Base-by-base conservation (phyloP, 441 rosid species). In the Isatis lusitanica region DNA sequence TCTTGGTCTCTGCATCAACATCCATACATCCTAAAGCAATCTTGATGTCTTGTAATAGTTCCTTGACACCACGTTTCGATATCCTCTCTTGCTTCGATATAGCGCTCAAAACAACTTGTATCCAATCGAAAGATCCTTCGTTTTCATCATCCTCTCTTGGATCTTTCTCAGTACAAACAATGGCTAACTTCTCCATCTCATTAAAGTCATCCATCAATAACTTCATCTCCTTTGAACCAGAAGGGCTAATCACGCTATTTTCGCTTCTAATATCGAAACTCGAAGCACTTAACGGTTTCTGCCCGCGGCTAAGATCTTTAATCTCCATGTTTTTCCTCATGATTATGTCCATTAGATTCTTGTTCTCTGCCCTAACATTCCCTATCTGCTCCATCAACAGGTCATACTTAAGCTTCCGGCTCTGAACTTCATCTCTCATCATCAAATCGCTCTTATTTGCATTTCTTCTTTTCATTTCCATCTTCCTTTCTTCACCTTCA, bases 91-190 rank as follows among this genome's bases (percentile, higher is more conserved):
- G 91, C 83, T 87, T 83, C 28, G 79, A 64, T 43, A 90, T 81
- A 76, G 96, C 94, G 16, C 79, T 85, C 79, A 94, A 66, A 65
- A 92, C 96, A 61, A 81, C 93, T 84, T 92, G 98, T 76, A 94
- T 88, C 94, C 94, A 89, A 36, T 87, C 88, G 38, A 83, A 87
- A 57, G 87, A 73, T 50, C 64, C 66, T 47, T 76, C 83, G 28
- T 78, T 70, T 26, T 70, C 81, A 10, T 66, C 79, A 13, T 16
- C 26, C 35, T 47, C 79, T 75, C 66, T 82, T 46, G 83, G 55
- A 65, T 68, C 68, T 28, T 63, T 66, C 46, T 67, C 87, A 24
- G 56, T 64, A 52, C 94, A 82, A 35, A 89, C 89, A 30, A 89
- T 76, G 47, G 90, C 89, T 65, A 87, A 59, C 66, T 80, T 86